A percentile compares a stretch with the other conserved stretches of the same genome.
Evolutionary conservation across 1,284 basidiomycete species (phyloP).

Genomic region (Trichosporon ovoides): DNA sequence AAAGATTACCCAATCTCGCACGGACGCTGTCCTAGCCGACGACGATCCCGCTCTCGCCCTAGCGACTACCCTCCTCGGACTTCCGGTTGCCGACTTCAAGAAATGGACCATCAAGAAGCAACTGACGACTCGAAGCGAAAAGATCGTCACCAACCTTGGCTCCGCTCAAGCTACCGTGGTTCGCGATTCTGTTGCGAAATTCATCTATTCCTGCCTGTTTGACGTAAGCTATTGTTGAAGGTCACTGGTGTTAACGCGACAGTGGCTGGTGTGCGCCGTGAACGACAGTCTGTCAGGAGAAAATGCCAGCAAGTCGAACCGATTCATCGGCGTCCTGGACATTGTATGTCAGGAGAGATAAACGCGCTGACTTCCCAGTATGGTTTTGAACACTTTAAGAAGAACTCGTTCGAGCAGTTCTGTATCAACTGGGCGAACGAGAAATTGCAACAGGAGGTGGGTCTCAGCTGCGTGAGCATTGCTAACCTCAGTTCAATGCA

Average conservation of each 20-base stretch:
- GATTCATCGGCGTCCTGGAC: slow-evolving; percentile 98
- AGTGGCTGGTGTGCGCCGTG: slow-evolving; percentile 96
- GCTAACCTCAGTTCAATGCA: slow-evolving; percentile 71
- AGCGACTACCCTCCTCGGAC: slow-evolving; percentile 82
- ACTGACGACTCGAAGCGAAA: slow-evolving; percentile 88
- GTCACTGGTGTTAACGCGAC: slow-evolving; percentile 4
- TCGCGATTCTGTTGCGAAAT: slow-evolving; percentile 94
- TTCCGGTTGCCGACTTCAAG: slow-evolving; percentile 90
- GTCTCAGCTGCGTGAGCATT: neutral
- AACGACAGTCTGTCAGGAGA: slow-evolving; percentile 94
- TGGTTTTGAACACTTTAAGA: slow-evolving; percentile 95
- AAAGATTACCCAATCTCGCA: slow-evolving; percentile 74
- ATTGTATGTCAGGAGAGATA: slow-evolving; percentile 48
- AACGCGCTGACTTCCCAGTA: slow-evolving; percentile 51
- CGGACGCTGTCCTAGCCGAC: slow-evolving; percentile 79
- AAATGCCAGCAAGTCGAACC: slow-evolving; percentile 78
- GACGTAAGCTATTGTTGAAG: slow-evolving; percentile 51
- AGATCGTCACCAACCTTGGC: slow-evolving; percentile 83
- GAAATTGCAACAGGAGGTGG: slow-evolving; percentile 88
- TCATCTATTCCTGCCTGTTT: slow-evolving; percentile 96
- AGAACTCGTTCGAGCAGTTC: slow-evolving; percentile 99
- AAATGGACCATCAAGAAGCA: slow-evolving; percentile 99
- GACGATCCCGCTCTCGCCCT: slow-evolving; percentile 74
- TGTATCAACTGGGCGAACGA: slow-evolving; percentile 99
- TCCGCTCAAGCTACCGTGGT: slow-evolving; percentile 90